These are phyloP conservation scores for Pichia heedii DNA, from an alignment of 805 yeast genomes.

Conservation along the genomic window DNA sequence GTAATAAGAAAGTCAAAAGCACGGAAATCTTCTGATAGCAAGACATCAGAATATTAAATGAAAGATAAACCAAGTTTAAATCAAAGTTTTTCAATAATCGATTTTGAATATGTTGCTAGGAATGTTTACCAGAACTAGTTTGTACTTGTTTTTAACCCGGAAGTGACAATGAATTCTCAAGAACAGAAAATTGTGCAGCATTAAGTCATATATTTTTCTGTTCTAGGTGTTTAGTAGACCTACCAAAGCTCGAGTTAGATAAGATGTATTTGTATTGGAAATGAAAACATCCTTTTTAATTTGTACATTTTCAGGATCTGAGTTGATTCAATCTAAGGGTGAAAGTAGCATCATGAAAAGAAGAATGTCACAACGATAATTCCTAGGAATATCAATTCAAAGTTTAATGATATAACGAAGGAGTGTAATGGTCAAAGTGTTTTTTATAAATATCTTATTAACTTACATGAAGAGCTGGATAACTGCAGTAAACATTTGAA, in stretches of 20 bases:
- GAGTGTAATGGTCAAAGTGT: constrained; percentile 47
- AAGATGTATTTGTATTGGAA: constrained; percentile 57
- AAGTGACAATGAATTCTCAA: constrained; percentile 77
- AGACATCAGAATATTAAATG: constrained; percentile 14
- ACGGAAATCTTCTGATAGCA: constrained; percentile 27
- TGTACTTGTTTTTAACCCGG: constrained; percentile 87
- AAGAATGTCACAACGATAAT: constrained; percentile 63
- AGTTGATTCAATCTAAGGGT: constrained; percentile 79
- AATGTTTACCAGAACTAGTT: constrained; percentile 63
- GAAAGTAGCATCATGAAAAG: constrained; percentile 71
- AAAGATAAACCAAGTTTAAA: constrained; percentile 54
- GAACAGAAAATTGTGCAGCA: constrained; percentile 79
- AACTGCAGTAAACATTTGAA: constrained; percentile 28
- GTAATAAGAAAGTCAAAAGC: constrained; percentile 4
- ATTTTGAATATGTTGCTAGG: constrained; percentile 80
- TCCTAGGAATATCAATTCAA: constrained; percentile 76
- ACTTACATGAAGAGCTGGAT: constrained; percentile 49
- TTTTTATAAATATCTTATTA: constrained; percentile 78
- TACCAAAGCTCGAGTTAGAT: constrained; percentile 49
- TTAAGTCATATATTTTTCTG: constrained; percentile 78
- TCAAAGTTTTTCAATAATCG: constrained; percentile 63
- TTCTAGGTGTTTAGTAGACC: constrained; percentile 74
- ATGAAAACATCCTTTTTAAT: constrained; percentile 71
- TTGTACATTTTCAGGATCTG: constrained; percentile 85
- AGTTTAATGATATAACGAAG: constrained; percentile 65